These are phyloP conservation scores for Medicago lupulina DNA, from an alignment of 306 rosid species.

Conservation along the genomic window DNA sequence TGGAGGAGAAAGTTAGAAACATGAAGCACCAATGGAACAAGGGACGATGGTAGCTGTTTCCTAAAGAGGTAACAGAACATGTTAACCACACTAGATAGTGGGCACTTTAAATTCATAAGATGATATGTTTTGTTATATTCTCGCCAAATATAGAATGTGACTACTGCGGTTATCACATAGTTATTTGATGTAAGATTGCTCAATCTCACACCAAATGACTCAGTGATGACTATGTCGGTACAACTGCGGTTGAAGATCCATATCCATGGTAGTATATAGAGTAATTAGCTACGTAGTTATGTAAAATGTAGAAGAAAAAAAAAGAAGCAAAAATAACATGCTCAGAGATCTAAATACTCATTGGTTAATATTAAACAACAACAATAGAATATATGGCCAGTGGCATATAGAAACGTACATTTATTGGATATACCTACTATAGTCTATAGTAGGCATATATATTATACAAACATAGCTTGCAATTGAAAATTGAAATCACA, in stretches of 20 bases:
- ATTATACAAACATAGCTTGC: not conserved
- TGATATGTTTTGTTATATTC: not conserved
- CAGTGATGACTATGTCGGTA: not conserved
- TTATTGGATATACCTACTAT: constrained; percentile 21
- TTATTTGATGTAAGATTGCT: not conserved
- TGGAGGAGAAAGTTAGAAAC: constrained; percentile 21
- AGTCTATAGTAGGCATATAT: constrained; percentile 10
- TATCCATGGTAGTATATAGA: not conserved
- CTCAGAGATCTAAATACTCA: not conserved
- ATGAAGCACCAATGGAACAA: constrained; percentile 28
- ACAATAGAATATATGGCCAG: not conserved
- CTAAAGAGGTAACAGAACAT: constrained; percentile 34
- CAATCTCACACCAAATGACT: not conserved
- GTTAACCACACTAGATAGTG: constrained; percentile 39
- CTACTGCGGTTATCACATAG: not conserved
- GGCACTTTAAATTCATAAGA: not conserved
- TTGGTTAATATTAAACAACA: constrained; percentile 5
- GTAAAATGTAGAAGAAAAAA: too few species aligned
- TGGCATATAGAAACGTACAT: not conserved
- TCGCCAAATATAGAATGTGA: not conserved
- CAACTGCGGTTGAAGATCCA: not conserved
- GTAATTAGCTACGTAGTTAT: too few species aligned
- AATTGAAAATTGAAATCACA: not conserved
- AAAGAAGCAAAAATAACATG: constrained; percentile 4
- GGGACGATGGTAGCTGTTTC: constrained; percentile 35